Conservation (phyloP, 2,329 filamentous ascomycete species). For the Samsoniella hepiali region DNA sequence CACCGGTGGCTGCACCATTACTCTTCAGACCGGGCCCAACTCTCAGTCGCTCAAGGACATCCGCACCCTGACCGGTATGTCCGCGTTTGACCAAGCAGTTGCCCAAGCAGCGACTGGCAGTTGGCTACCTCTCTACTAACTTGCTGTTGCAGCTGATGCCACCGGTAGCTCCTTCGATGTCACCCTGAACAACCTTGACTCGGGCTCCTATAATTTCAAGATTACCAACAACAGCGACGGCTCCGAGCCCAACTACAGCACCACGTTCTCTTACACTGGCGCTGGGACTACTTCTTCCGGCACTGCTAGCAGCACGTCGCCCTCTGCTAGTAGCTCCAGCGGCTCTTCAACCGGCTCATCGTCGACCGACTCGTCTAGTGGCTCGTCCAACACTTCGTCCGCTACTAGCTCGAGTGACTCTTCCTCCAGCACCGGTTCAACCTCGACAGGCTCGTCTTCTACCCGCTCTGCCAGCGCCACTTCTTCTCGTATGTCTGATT, state of each 20-base stretch:
- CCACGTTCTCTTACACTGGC: constrained; percentile 31
- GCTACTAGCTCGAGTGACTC: background rate
- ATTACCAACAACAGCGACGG: constrained; percentile 30
- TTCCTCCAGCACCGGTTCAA: constrained; percentile 1
- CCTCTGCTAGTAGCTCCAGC: constrained; percentile 9
- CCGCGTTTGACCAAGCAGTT: background rate
- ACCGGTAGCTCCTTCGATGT: constrained; percentile 27
- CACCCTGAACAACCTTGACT: constrained; percentile 28
- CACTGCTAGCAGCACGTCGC: constrained; percentile 8
- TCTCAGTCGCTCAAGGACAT: constrained; percentile 29
- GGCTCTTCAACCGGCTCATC: constrained; percentile 10
- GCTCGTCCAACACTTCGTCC: background rate
- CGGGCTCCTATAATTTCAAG: constrained; percentile 35
- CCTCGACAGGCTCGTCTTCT: background rate
- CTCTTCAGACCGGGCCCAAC: constrained; percentile 31
- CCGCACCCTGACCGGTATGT: constrained; percentile 33
- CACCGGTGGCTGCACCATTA: constrained; percentile 33
- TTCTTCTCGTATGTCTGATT: background rate
- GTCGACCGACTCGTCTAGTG: constrained; percentile 22
- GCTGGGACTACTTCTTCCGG: constrained; percentile 19
- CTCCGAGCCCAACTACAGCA: constrained; percentile 32
- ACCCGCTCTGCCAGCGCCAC: background rate
- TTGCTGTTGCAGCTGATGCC: constrained; percentile 20
- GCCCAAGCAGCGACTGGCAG: background rate
- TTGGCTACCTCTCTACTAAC: background rate